These are phyloP conservation scores for Dactylis glomerata DNA, from an alignment of 176 grass and related monocot species.

Conservation along the genomic window DNA sequence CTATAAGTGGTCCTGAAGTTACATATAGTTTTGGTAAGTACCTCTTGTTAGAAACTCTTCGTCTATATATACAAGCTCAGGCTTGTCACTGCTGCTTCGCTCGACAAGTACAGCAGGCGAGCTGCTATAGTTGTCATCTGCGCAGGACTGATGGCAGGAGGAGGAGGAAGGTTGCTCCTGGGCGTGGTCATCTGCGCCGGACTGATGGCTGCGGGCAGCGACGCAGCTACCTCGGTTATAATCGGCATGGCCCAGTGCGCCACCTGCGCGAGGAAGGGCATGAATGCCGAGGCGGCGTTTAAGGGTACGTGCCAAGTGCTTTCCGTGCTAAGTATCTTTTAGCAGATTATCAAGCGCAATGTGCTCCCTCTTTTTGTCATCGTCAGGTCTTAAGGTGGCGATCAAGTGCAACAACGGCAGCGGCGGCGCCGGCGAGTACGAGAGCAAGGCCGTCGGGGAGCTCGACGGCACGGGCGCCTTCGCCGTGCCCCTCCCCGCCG, in stretches of 20 bases:
- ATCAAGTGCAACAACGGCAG: slow-evolving; percentile 19
- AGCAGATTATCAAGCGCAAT: background rate
- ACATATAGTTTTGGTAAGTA: too few relatives aligned
- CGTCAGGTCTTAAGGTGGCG: slow-evolving; percentile 1
- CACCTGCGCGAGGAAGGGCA: background rate
- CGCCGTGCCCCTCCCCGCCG: background rate
- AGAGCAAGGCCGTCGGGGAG: background rate
- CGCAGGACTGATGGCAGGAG: background rate
- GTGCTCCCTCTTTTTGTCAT: background rate
- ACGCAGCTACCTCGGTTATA: background rate
- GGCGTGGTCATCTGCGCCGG: background rate
- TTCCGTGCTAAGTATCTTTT: background rate
- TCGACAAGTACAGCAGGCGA: background rate
- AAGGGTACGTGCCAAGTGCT: background rate
- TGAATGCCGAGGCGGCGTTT: slow-evolving; percentile 15
- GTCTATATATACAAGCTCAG: background rate
- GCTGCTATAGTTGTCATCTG: background rate
- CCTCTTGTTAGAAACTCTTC: background rate
- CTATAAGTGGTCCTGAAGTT: too few relatives aligned
- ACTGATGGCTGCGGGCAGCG: background rate
- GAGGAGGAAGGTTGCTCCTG: background rate
- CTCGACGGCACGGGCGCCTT: slow-evolving; percentile 5
- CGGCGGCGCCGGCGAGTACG: slow-evolving; percentile 6
- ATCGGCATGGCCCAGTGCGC: slow-evolving; percentile 14
- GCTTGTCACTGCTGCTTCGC: background rate